These are phyloP conservation scores for Coemansia sp. DNA, from an alignment of 192 early-diverging fungal genomes.

Conservation along the genomic window DNA sequence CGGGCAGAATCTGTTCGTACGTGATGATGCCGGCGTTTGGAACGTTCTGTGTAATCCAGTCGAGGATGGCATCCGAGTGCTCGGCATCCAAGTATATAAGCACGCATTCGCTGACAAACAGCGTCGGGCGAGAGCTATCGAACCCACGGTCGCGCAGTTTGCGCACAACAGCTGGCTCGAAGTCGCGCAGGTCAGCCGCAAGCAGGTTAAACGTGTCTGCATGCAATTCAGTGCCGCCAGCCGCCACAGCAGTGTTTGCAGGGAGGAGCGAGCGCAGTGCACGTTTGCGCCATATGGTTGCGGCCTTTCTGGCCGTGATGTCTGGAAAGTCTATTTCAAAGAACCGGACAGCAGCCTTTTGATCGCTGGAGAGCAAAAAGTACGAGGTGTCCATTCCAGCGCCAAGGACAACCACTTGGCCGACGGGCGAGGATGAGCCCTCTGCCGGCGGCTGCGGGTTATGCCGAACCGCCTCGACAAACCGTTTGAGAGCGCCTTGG, in stretches of 20 bases:
- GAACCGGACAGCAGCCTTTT: constrained; percentile 46
- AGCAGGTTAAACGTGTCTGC: constrained; percentile 70
- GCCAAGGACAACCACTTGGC: constrained; percentile 82
- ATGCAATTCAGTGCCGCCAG: constrained; percentile 77
- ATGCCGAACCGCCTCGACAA: constrained; percentile 41
- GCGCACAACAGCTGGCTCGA: constrained; percentile 60
- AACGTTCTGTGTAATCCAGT: constrained; percentile 66
- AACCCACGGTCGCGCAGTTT: constrained; percentile 60
- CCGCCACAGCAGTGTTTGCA: constrained; percentile 31
- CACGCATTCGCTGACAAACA: constrained; percentile 94
- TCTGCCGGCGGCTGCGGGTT: background rate
- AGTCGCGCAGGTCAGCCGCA: constrained; percentile 80
- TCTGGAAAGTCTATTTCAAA: constrained; percentile 96
- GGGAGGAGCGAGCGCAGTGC: constrained; percentile 44
- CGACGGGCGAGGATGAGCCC: background rate
- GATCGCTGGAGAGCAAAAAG: constrained; percentile 59
- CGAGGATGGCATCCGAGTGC: constrained; percentile 68
- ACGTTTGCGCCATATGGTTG: constrained; percentile 59
- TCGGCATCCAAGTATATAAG: constrained; percentile 82
- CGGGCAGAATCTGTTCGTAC: constrained; percentile 92
- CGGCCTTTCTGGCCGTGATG: constrained; percentile 78
- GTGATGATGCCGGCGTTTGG: constrained; percentile 64
- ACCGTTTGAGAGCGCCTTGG: constrained; percentile 66
- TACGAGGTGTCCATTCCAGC: constrained; percentile 94
- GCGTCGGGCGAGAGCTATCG: constrained; percentile 62